Percentiles rank a stretch among this genome's conserved stretches.
phyloP scores from a whole-genome alignment of 106 monocot species.

The Cymbidium sinense region DNA sequence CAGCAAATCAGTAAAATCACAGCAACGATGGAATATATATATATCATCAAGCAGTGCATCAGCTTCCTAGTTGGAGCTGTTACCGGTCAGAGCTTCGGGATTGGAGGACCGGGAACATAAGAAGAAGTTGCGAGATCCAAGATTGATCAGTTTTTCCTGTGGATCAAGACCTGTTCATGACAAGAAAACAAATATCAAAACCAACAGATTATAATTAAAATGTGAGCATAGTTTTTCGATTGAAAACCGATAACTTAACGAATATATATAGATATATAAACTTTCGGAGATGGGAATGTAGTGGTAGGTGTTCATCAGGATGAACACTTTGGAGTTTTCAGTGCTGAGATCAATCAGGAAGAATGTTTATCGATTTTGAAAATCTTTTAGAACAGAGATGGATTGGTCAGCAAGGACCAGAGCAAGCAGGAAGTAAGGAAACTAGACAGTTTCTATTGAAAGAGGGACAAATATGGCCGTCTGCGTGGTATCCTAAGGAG shows the following conservation, averaged over 20 bases:
- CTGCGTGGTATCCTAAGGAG: no score
- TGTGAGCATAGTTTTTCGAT: not conserved
- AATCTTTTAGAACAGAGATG: no score
- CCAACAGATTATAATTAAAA: not conserved
- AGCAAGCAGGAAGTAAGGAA: no score
- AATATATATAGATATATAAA: not conserved
- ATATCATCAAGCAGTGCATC: not conserved
- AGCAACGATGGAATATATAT: not conserved
- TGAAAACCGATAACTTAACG: not conserved
- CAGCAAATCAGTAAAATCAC: not conserved
- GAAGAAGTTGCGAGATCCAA: constrained; percentile 62
- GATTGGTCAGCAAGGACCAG: no score
- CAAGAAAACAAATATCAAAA: not conserved
- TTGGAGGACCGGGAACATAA: constrained; percentile 17
- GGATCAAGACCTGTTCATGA: constrained; percentile 25
- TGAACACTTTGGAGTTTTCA: no score
- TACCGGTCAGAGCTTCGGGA: not conserved
- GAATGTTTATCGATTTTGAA: no score
- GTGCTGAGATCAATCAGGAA: no score
- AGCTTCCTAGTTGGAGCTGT: not conserved
- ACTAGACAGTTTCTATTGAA: no score
- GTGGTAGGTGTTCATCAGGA: no score
- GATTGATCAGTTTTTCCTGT: constrained; percentile 36
- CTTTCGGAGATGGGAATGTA: no score
- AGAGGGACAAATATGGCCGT: no score